phyloP scores from a whole-genome alignment of 129 eudicot species.

The Artemisia annua region DNA sequence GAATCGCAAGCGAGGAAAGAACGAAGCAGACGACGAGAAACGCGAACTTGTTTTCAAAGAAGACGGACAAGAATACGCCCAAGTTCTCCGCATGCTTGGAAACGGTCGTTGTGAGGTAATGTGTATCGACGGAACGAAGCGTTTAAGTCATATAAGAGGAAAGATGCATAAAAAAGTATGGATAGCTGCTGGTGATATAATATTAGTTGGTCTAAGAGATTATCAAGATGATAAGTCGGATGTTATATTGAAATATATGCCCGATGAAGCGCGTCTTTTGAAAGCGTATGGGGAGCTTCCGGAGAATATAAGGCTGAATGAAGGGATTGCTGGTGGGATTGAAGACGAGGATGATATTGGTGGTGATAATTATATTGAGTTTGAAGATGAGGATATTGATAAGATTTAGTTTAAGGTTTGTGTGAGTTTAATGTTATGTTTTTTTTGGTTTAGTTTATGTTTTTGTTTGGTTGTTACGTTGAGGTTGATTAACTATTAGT shows the following conservation, averaged over 20 bases:
- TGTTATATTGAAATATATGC: slow-evolving; percentile 88
- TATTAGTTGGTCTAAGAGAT: slow-evolving; percentile 86
- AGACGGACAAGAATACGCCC: slow-evolving; percentile 96
- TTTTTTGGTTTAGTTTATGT: not conserved
- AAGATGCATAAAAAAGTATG: slow-evolving; percentile 99
- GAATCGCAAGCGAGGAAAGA: slow-evolving; percentile 92
- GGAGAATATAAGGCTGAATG: slow-evolving; percentile 73
- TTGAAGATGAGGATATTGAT: slow-evolving; percentile 93
- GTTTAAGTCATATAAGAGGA: slow-evolving; percentile 89
- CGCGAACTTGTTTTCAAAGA: slow-evolving; percentile 93
- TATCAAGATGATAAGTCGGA: slow-evolving; percentile 98
- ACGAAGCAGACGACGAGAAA: slow-evolving; percentile 97
- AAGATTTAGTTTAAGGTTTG: slow-evolving; percentile 52
- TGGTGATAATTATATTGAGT: slow-evolving; percentile 83
- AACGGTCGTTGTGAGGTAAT: slow-evolving; percentile 84
- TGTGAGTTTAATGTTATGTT: not conserved
- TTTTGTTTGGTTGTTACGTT: not conserved
- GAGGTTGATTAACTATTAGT: too few species aligned
- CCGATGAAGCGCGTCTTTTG: slow-evolving; percentile 83
- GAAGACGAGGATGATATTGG: slow-evolving; percentile 80
- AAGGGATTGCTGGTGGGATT: slow-evolving; percentile 64
- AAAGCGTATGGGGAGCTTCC: slow-evolving; percentile 93
- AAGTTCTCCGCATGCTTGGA: slow-evolving; percentile 89
- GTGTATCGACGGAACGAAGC: slow-evolving; percentile 88
- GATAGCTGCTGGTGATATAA: slow-evolving; percentile 95